Conservation (phyloP, 306 rosid genomes). For the Myrica gale region DNA sequence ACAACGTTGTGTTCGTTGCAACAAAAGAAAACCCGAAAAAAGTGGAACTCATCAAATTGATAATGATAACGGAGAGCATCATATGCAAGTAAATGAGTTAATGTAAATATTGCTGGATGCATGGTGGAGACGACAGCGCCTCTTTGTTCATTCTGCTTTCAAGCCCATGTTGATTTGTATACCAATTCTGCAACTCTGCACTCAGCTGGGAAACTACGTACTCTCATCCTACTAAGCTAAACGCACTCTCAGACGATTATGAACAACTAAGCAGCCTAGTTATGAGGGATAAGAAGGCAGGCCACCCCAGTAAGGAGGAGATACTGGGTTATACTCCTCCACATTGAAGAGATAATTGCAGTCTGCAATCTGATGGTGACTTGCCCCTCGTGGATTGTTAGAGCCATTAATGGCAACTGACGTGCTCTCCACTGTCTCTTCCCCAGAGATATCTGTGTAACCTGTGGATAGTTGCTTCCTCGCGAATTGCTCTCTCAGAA, state of each 20-base stretch:
- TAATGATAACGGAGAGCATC: not conserved
- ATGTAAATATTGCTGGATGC: too few relatives aligned
- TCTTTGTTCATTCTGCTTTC: not conserved
- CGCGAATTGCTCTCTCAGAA: conserved; percentile 58
- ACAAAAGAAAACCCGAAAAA: not conserved
- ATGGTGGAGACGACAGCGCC: not conserved
- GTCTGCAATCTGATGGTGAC: conserved; percentile 41
- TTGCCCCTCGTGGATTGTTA: conserved; percentile 33
- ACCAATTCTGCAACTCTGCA: not conserved
- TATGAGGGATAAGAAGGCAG: conserved; percentile 56
- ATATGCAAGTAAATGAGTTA: not conserved
- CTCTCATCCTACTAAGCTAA: conserved; percentile 2
- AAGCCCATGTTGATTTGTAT: too few relatives aligned
- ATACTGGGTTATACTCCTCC: conserved; percentile 58
- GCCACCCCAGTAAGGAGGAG: conserved; percentile 64
- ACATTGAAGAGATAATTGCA: conserved; percentile 51
- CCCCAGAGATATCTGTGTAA: conserved; percentile 70
- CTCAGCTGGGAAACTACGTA: not conserved
- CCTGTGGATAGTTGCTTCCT: conserved; percentile 55
- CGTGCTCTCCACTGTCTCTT: conserved; percentile 78
- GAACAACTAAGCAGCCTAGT: conserved; percentile 1
- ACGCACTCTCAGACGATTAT: not conserved
- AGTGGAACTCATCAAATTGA: not conserved
- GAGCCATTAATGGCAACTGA: conserved; percentile 51
- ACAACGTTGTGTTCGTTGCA: not conserved